Conservation (phyloP, 2,329 filamentous ascomycete genomes). For the Colletotrichum sp. region DNA sequence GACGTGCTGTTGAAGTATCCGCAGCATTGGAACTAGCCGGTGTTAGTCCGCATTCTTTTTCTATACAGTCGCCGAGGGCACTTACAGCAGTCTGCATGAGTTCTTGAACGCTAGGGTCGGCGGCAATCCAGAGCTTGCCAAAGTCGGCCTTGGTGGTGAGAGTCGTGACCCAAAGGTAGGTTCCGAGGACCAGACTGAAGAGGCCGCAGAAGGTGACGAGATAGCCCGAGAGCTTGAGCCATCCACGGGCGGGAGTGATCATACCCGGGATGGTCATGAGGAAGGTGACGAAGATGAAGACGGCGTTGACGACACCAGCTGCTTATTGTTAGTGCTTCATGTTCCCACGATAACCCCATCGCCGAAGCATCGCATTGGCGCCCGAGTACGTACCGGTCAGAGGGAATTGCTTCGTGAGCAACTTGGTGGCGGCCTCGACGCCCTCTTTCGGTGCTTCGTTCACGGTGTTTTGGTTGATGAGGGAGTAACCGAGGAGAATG, state of each 20-base stretch:
- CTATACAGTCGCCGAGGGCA: neutral
- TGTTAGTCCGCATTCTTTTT: slow-evolving; percentile 24
- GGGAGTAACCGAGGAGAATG: slow-evolving; percentile 59
- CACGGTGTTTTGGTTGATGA: slow-evolving; percentile 55
- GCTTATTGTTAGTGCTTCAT: slow-evolving; percentile 12
- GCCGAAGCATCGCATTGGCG: neutral
- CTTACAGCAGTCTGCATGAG: slow-evolving; percentile 74
- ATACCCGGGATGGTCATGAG: slow-evolving; percentile 74
- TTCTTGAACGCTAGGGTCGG: slow-evolving; percentile 63
- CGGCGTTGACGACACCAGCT: slow-evolving; percentile 75
- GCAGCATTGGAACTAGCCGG: slow-evolving; percentile 74
- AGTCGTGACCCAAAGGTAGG: slow-evolving; percentile 76
- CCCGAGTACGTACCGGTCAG: slow-evolving; percentile 43
- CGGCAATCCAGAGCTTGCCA: slow-evolving; percentile 62
- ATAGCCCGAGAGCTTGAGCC: slow-evolving; percentile 74
- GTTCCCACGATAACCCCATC: neutral
- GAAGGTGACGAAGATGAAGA: slow-evolving; percentile 75
- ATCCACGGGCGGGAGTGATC: slow-evolving; percentile 68
- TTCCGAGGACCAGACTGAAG: slow-evolving; percentile 70
- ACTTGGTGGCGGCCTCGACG: slow-evolving; percentile 52
- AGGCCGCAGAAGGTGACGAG: slow-evolving; percentile 65
- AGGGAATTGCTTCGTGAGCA: slow-evolving; percentile 60
- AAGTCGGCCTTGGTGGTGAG: slow-evolving; percentile 71
- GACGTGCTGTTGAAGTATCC: slow-evolving; percentile 77
- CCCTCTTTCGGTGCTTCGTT: slow-evolving; percentile 49